Conservation (phyloP, 1,284 basidiomycete genomes). For the Ceratobasidium sp. region DNA sequence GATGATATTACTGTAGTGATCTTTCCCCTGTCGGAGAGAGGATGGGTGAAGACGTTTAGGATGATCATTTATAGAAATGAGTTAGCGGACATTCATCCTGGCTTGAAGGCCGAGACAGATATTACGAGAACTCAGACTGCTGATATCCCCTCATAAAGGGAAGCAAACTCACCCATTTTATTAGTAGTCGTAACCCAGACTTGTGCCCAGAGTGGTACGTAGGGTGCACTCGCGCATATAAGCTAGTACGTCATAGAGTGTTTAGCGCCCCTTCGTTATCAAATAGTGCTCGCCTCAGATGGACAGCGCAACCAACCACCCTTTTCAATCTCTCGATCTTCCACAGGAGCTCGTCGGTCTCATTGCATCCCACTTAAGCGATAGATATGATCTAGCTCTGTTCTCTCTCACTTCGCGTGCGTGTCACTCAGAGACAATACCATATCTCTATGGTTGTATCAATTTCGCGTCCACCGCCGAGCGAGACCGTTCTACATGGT, state of each 20-base stretch:
- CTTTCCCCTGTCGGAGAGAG: too few relatives aligned
- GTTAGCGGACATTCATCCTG: neutral
- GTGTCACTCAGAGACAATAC: conserved; percentile 6
- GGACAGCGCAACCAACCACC: conserved; percentile 12
- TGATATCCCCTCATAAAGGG: neutral
- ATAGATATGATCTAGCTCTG: neutral
- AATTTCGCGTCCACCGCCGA: neutral
- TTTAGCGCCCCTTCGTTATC: neutral
- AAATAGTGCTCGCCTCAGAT: neutral
- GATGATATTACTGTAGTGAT: too few relatives aligned
- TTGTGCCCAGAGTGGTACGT: neutral
- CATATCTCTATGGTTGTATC: conserved; percentile 15
- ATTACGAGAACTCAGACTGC: too few relatives aligned
- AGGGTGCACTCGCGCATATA: too few relatives aligned
- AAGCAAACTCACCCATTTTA: neutral
- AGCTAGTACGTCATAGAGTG: neutral
- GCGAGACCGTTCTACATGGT: conserved; percentile 3
- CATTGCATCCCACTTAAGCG: neutral
- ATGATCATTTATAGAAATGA: neutral
- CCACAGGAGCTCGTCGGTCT: conserved; percentile 23
- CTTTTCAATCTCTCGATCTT: conserved; percentile 7
- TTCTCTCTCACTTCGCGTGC: conserved; percentile 20
- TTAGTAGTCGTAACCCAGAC: neutral
- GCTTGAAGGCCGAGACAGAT: too few relatives aligned
- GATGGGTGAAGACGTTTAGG: neutral